phyloP scores from a whole-genome alignment of 1,284 basidiomycete genomes.

The Tilletia indica region DNA sequence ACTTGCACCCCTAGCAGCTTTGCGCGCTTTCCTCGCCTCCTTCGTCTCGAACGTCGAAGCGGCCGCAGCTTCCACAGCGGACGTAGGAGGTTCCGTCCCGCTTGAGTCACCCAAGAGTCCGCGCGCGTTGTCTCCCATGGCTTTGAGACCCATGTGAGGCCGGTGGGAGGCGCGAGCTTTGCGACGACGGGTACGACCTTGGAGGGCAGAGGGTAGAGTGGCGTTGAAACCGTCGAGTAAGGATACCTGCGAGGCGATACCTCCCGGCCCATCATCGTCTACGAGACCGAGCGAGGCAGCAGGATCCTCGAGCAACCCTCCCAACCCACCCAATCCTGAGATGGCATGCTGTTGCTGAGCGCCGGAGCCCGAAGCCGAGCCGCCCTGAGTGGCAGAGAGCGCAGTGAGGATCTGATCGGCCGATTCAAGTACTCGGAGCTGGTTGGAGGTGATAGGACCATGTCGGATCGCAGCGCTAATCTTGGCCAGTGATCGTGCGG shows the following conservation, averaged over 20 bases:
- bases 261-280: conserved; percentile 18
- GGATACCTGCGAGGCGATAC: conserved; percentile 37
- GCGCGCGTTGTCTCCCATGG: conserved; percentile 45
- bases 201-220: conserved; percentile 46
- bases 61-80: conserved; percentile 7
- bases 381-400: conserved; percentile 27
- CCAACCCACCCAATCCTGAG: conserved; percentile 19
- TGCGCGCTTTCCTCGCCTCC: conserved; percentile 35
- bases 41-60: conserved; percentile 17
- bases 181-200: conserved; percentile 38
- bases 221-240: conserved; percentile 53
- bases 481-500: conserved; percentile 48
- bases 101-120: conserved; percentile 43
- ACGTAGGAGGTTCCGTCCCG: conserved; percentile 25
- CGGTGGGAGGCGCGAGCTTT: conserved; percentile 39
- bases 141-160: conserved; percentile 42
- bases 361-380: conserved; percentile 1
- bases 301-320: conserved; percentile 11
- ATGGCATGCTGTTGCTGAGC: conserved; percentile 22
- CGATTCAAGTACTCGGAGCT: conserved; percentile 49
- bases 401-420: conserved; percentile 48
- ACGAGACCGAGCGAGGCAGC: conserved; percentile 4
- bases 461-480: conserved; percentile 43
- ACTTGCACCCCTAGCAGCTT: conserved; percentile 19
- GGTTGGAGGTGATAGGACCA: conserved; percentile 48